Evolutionary conservation across 768 basidiomycete species (phyloP).

Genomic region (Psilocybe sp.): DNA sequence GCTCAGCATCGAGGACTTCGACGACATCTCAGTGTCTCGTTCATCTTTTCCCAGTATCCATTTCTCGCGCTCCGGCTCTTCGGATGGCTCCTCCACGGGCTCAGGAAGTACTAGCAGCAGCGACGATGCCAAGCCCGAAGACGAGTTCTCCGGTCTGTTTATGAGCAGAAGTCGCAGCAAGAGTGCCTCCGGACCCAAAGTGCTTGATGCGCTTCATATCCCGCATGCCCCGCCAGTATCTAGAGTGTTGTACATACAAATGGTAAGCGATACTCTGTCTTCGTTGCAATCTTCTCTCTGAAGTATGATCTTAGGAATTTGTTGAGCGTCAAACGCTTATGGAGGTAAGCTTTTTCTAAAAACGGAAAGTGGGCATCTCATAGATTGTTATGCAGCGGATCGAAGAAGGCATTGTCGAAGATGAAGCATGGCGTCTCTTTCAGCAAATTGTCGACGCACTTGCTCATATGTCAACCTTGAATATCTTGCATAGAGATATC

Average conservation of each 20-base stretch:
- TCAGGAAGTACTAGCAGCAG: slow-evolving; percentile 29
- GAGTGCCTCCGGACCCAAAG: neutral
- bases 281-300: neutral
- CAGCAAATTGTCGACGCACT: slow-evolving; percentile 88
- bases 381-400: slow-evolving; percentile 46
- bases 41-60: slow-evolving; percentile 85
- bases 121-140: slow-evolving; percentile 37
- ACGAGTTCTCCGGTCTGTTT: slow-evolving; percentile 33
- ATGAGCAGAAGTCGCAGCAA: slow-evolving; percentile 10
- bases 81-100: slow-evolving; percentile 27
- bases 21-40: slow-evolving; percentile 55
- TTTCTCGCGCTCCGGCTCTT: slow-evolving; percentile 53
- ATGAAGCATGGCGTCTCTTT: slow-evolving; percentile 88
- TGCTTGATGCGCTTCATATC: neutral
- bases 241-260: slow-evolving; percentile 88
- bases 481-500: slow-evolving; percentile 89
- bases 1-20: slow-evolving; percentile 60
- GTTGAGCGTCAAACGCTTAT: slow-evolving; percentile 88
- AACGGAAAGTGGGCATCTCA: neutral
- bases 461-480: slow-evolving; percentile 82
- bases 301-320: slow-evolving; percentile 57
- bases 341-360: slow-evolving; percentile 50
- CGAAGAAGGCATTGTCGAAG: slow-evolving; percentile 77
- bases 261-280: slow-evolving; percentile 48
- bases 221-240: slow-evolving; percentile 28